Evolutionary conservation across 352 stramenopile species (phyloP).

Genomic region (Globisporangium canariense): DNA sequence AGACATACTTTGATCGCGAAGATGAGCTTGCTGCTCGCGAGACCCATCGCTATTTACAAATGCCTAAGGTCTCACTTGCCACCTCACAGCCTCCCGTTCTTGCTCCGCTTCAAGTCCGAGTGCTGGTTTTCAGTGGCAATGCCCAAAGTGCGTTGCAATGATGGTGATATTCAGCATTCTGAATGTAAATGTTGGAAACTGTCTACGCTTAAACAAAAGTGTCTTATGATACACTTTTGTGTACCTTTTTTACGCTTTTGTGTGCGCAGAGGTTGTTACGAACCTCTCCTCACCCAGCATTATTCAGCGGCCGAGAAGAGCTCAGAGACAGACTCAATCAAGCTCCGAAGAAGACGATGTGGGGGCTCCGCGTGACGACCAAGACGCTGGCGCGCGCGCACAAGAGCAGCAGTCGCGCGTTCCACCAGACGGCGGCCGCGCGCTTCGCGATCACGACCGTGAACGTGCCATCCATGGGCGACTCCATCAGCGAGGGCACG

Average conservation of each 20-base stretch:
- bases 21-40: no score
- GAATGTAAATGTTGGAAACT: no score
- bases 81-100: no score
- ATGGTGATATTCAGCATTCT: no score
- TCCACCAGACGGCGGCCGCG: slow-evolving; percentile 38
- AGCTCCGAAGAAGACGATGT: slow-evolving; percentile 4
- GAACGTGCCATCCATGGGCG: slow-evolving; percentile 87
- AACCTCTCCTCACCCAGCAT: neutral
- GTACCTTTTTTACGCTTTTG: no score
- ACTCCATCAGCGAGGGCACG: slow-evolving; percentile 98
- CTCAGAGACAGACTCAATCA: slow-evolving; percentile 7
- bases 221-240: neutral
- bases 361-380: slow-evolving; percentile 18
- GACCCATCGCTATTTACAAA: no score
- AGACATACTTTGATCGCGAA: no score
- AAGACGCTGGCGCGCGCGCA: slow-evolving; percentile 11
- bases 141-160: no score
- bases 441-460: slow-evolving; percentile 65
- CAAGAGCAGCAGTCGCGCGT: slow-evolving; percentile 21
- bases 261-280: neutral
- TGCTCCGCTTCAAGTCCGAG: no score
- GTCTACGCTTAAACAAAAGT: no score
- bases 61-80: no score
- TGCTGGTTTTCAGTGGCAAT: no score
- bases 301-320: slow-evolving; percentile 9